These are phyloP conservation scores for Naganishia sp. DNA, from an alignment of 1,284 basidiomycete genomes.

Conservation along the genomic window DNA sequence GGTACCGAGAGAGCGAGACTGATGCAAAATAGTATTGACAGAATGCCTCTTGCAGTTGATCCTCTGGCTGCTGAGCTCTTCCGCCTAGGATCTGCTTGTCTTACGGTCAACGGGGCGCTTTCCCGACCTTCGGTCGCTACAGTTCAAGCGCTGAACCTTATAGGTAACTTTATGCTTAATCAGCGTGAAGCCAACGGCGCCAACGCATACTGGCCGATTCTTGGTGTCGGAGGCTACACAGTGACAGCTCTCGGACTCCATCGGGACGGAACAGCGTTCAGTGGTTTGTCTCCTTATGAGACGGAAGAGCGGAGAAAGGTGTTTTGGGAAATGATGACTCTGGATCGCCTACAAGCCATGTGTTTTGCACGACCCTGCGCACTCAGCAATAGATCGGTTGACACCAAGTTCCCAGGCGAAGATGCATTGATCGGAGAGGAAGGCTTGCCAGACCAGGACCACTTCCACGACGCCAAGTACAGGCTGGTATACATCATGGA, in stretches of 20 bases:
- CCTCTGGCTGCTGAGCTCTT: conserved; percentile 46
- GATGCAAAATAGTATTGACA: conserved; percentile 8
- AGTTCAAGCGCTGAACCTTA: conserved; percentile 49
- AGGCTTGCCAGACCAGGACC: conserved; percentile 41
- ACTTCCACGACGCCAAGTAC: conserved; percentile 44
- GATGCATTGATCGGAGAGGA: conserved; percentile 11
- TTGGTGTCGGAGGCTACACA: conserved; percentile 48
- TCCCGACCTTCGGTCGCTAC: conserved; percentile 50
- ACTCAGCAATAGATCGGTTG: conserved; percentile 42
- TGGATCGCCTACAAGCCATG: conserved; percentile 50
- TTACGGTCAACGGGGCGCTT: conserved; percentile 43
- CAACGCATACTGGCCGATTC: conserved; percentile 52
- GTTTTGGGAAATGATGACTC: conserved; percentile 52
- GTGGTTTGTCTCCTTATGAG: conserved; percentile 47
- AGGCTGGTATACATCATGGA: conserved; percentile 48
- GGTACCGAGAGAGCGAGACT: conserved; percentile 28
- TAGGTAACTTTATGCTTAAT: conserved; percentile 52
- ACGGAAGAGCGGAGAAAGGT: conserved; percentile 49
- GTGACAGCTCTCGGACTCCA: conserved; percentile 48
- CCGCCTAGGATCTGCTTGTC: conserved; percentile 45
- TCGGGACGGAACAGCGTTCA: conserved; percentile 48
- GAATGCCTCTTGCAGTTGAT: conserved; percentile 38
- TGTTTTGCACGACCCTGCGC: conserved; percentile 51
- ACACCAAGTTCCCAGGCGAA: conserved; percentile 46
- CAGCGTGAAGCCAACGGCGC: conserved; percentile 49